Evolutionary conservation across 2,329 filamentous ascomycete genomes (phyloP).

Genomic region (Trichoderma arundinaceum): DNA sequence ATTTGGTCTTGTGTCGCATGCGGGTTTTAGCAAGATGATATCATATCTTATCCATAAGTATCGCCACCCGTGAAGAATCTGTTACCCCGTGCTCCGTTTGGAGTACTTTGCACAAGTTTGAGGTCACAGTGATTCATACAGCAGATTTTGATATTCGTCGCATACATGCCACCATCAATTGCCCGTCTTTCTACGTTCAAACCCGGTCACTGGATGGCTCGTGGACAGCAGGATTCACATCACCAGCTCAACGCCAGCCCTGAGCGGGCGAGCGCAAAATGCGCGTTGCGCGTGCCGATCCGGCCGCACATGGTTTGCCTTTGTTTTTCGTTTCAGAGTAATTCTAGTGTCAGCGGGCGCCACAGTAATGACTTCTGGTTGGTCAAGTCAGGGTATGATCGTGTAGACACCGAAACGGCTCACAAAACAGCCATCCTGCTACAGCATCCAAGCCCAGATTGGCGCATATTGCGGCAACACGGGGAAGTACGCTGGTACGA

Average conservation of each 20-base stretch:
- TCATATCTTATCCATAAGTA: slow-evolving; percentile 21
- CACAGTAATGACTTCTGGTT: slow-evolving; percentile 14
- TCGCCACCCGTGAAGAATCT: slow-evolving; percentile 19
- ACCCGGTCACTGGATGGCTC: not conserved
- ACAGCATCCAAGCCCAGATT: not conserved
- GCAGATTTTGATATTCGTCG: not conserved
- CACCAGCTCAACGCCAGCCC: not conserved
- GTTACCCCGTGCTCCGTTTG: not conserved
- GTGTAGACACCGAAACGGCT: slow-evolving; percentile 12
- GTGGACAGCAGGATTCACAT: not conserved
- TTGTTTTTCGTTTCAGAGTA: slow-evolving; percentile 12
- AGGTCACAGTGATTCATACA: not conserved
- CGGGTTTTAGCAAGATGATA: slow-evolving; percentile 19
- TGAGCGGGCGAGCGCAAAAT: slow-evolving; percentile 8
- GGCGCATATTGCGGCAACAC: slow-evolving; percentile 19
- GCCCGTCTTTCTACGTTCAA: not conserved
- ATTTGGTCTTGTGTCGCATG: slow-evolving; percentile 1
- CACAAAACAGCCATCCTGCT: slow-evolving; percentile 13
- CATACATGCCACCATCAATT: not conserved
- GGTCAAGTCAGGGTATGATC: not conserved
- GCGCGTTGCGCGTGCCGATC: slow-evolving; percentile 23
- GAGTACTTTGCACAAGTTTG: not conserved
- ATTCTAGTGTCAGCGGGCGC: slow-evolving; percentile 20
- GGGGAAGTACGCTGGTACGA: slow-evolving; percentile 12
- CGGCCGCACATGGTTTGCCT: slow-evolving; percentile 16